Conservation (phyloP, 2,329 filamentous ascomycete species). For the Dendryphion nanum region DNA sequence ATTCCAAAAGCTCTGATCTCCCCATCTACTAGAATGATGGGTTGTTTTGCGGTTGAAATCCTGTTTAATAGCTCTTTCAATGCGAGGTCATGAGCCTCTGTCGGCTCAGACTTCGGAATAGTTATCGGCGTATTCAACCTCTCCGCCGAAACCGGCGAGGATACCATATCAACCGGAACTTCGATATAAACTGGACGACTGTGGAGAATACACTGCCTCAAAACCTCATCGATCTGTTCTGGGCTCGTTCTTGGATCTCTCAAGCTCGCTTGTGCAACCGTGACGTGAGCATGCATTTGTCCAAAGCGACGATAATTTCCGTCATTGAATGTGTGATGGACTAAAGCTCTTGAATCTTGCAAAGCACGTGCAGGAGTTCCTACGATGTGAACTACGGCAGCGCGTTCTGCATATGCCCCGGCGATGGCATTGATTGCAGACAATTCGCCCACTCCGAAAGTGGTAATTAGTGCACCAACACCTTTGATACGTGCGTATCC, state of each 20-base stretch:
- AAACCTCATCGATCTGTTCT: constrained; percentile 22
- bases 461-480: constrained; percentile 59
- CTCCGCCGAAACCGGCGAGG: neutral
- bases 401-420: constrained; percentile 69
- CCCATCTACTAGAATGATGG: constrained; percentile 17
- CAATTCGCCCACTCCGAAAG: constrained; percentile 67
- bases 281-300: constrained; percentile 23
- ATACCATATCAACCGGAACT: constrained; percentile 2
- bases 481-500: constrained; percentile 54
- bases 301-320: constrained; percentile 10
- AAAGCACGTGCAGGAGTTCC: constrained; percentile 24
- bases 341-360: constrained; percentile 15
- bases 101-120: neutral
- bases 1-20: neutral
- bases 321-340: neutral
- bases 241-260: constrained; percentile 14
- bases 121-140: constrained; percentile 1
- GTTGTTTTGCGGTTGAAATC: neutral
- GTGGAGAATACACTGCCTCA: constrained; percentile 14
- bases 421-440: constrained; percentile 71
- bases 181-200: constrained; percentile 7
- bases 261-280: constrained; percentile 16
- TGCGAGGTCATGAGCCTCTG: neutral
- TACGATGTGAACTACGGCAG: constrained; percentile 63
- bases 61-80: neutral